Evolutionary conservation across 345 rosid species (phyloP), one percentile per base, ranked within the genome.

Genomic region (Rhodamnia argentea): DNA sequence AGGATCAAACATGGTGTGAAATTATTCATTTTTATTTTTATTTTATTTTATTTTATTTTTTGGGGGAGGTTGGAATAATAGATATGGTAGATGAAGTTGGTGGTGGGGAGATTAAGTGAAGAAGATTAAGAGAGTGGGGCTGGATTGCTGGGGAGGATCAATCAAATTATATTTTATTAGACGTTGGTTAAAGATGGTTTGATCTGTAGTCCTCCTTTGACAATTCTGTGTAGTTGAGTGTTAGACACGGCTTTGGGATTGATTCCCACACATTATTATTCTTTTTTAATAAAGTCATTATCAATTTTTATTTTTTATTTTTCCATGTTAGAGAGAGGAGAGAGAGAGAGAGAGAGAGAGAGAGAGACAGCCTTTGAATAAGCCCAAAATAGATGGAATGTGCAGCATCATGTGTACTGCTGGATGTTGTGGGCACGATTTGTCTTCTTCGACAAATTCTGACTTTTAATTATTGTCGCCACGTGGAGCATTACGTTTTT

Each of bases 181-280:
- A 52, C 10, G 59, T 86, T n/a, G 82, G 70, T 86, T 27, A 82
- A 24, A 52, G 85, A 86, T 82, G 85, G 82, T 3, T 86, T 82
- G 87, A 59, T 82, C 87, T 50, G 84, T 86, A 53, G 32, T 55
- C 78, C 82, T 37, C 40, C 40, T 52, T 75, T 51, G 75, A 82
- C 42, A 27, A 82, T 82, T n/a, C 78, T 52, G 83, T 20, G 15
- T n/a, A 11, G 52, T 86, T 82, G 87, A 82, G 85, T 82, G 62
- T 9, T 83, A 29, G 87, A 52, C 87, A 86, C 87, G 87, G 87
- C 78, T 81, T 86, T 82, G 84, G 82, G 86, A 70, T 22, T 52
- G 47, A 83, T 56, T 42, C n/a, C 85, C 6, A 11, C 51, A 20
- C 76, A 16, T 64, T 62, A 0, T n/a, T 52, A 3, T 62, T 60